Evolutionary conservation across 805 yeast species (phyloP).

Genomic region (Middelhovenomyces tepae): DNA sequence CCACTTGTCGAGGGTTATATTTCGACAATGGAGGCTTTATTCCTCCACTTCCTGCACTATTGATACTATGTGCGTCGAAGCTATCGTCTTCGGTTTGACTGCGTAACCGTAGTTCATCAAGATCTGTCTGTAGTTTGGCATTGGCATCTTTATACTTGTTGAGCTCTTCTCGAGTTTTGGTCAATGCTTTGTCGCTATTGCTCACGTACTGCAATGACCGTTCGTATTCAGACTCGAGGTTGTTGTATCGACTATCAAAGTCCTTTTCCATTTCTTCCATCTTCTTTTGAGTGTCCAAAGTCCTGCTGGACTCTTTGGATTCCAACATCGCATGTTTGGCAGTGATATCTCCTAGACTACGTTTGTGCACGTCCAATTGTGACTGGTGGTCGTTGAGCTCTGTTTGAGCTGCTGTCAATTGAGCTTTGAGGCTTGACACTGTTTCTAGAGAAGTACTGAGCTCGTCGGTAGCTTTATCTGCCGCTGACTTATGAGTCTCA

Average conservation of each 20-base stretch:
- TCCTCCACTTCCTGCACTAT: conserved; percentile 19
- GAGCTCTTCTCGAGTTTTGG: conserved; percentile 63
- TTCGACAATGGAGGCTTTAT: conserved; percentile 28
- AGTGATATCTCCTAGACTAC: conserved; percentile 15
- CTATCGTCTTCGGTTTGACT: conserved; percentile 31
- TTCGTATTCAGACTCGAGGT: conserved; percentile 57
- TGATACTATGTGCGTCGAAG: conserved; percentile 18
- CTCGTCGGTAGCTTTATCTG: conserved; percentile 22
- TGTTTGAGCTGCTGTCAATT: conserved; percentile 13
- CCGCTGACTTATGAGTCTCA: conserved; percentile 23
- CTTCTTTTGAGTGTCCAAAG: conserved; percentile 14
- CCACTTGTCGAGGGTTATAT: conserved; percentile 42
- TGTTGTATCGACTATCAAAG: conserved; percentile 26
- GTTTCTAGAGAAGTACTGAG: conserved; percentile 13
- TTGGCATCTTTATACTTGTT: conserved; percentile 48
- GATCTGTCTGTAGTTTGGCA: conserved; percentile 50
- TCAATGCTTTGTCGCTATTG: conserved; percentile 67
- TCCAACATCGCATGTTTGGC: conserved; percentile 19
- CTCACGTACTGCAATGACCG: conserved; percentile 64
- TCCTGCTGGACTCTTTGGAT: conserved; percentile 6
- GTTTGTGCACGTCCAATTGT: conserved; percentile 19
- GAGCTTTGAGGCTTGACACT: conserved; percentile 15
- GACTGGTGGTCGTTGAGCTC: conserved; percentile 18
- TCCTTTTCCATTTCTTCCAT: conserved; percentile 31
- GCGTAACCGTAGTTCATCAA: conserved; percentile 57